Base-by-base conservation (phyloP, 495 filamentous ascomycete species). In the Penicillium macrosclerotiorum region DNA sequence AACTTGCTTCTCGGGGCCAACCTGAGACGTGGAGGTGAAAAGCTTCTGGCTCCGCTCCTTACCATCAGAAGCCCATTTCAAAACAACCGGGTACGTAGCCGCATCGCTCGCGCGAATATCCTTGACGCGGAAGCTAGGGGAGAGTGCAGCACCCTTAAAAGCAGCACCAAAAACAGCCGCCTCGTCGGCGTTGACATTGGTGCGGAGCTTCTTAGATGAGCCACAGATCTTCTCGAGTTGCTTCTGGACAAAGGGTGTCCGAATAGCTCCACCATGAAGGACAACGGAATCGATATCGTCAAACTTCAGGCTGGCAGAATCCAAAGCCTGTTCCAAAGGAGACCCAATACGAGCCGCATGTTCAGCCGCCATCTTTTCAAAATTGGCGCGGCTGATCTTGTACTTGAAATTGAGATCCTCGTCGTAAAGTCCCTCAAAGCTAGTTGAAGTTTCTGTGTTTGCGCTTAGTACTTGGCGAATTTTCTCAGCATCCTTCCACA, bases 181-280 rank as follows among this genome's bases (percentile, higher is more conserved):
- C 70, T 99, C 94, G 63, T 99, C 94, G 20, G 91, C 85, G 67
- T 99, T 99, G 54, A 99, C 94, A 57, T 91, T 97, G 54, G 85
- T 84, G 43, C 88, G 82, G 47, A 99, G 75, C 72, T 95, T 96
- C 38, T 84, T 80, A 5, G 80, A 73, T 12, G 74, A 76, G 8
- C 86, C 86, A 22, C 83, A 78, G 37, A 86, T 62, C 37, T 80
- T 81, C 69, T 96, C 93, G 20, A 99, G 80, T 60, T 86, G 75
- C 65, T 82, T 90, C 61, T 96, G 91, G 5, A 99, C 89, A 49
- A 97, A 96, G 5, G 94, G 94, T 19, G 91, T 97, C 26, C 94
- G 82, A 37, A 89, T 82, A 18, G 86, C 83, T 46, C 94, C 94
- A 56, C 94, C 94, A 54, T 95, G 89, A 25, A 99, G 80, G 57